Evolutionary conservation across 78 protist species (phyloP), one percentile per base, ranked within the genome.

Genomic region (Blattamonas nauphoetae): DNA sequence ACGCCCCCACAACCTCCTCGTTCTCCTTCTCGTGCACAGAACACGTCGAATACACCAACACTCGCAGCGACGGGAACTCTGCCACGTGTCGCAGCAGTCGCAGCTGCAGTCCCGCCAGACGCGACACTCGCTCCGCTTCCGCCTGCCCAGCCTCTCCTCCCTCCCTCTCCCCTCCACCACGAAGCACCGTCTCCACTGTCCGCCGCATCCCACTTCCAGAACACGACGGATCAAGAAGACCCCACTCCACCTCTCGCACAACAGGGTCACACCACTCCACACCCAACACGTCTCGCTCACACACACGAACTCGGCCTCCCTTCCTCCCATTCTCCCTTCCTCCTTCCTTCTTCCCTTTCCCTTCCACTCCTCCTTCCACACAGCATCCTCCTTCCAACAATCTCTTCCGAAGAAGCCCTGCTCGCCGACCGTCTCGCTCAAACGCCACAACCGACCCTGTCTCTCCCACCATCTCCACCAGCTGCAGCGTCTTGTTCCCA

Each of bases 21-120:
- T 87, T 78, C 46, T 87, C 89, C 35, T 87, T 35, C 32, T 6
- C 3, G 42, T 6, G 3, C 2, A 78, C 36, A n/a, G 89, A 82
- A 78, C 89, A 87, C 41, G 89, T 87, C 71, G 89, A 82, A 36
- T 87, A 87, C 3, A 78, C 85, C 2, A 87, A 33, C 33, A 4
- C 2, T 36, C 45, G 11, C 11, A 4, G 35, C 6, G 33, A 42
- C 6, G 89, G 89, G 4, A 87, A 78, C 1, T 41, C 34, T 3
- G 78, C 35, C 1, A 78, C 89, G 4, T 87, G 89, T 6, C 29
- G 5, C 3, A 87, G 29, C 32, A 87, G 2, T 5, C n/a, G 29
- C 33, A 42, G 21, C 6, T 87, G 89, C n/a, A 2, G 2, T 38
- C 42, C 89, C 1, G 3, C 2, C 32, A 87, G 83, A 6, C 11